Evolutionary conservation across 805 yeast genomes (phyloP).

Genomic region (Myxozyma neglecta): DNA sequence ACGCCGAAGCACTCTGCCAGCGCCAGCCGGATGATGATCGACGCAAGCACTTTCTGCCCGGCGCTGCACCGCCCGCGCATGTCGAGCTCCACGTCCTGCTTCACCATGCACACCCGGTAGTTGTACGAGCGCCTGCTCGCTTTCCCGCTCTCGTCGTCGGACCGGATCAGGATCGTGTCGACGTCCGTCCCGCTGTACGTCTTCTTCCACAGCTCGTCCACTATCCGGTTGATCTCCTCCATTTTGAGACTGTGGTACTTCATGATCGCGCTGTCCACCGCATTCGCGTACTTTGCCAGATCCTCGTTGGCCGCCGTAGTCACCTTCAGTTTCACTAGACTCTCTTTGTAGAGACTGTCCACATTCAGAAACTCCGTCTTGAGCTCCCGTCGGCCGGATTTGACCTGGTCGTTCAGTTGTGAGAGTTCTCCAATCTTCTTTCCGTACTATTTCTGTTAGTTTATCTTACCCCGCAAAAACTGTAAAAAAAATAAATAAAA

Average conservation of each 20-base stretch:
- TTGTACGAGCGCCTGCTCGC: constrained; percentile 35
- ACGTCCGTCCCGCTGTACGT: constrained; percentile 96
- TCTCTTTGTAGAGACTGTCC: constrained; percentile 61
- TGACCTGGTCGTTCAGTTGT: constrained; percentile 74
- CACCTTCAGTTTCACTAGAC: constrained; percentile 75
- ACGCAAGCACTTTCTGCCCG: constrained; percentile 93
- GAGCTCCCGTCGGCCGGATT: constrained; percentile 57
- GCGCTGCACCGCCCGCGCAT: constrained; percentile 99
- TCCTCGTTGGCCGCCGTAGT: constrained; percentile 77
- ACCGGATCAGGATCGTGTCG: constrained; percentile 80
- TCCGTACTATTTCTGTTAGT: constrained; percentile 48
- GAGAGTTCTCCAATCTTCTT: constrained; percentile 81
- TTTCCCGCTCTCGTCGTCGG: constrained; percentile 60
- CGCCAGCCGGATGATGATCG: constrained; percentile 86
- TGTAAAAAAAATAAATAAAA: neutral
- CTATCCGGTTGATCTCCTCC: constrained; percentile 84
- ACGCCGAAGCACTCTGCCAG: constrained; percentile 93
- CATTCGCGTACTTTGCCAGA: constrained; percentile 74
- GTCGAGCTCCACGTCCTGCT: constrained; percentile 86
- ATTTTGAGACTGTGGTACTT: constrained; percentile 85
- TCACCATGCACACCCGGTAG: constrained; percentile 72
- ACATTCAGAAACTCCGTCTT: constrained; percentile 69
- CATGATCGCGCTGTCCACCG: constrained; percentile 91
- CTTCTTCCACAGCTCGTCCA: constrained; percentile 89
- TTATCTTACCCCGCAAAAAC: neutral